phyloP scores from a whole-genome alignment of 768 basidiomycete genomes.

The Termitomyces sp. region DNA sequence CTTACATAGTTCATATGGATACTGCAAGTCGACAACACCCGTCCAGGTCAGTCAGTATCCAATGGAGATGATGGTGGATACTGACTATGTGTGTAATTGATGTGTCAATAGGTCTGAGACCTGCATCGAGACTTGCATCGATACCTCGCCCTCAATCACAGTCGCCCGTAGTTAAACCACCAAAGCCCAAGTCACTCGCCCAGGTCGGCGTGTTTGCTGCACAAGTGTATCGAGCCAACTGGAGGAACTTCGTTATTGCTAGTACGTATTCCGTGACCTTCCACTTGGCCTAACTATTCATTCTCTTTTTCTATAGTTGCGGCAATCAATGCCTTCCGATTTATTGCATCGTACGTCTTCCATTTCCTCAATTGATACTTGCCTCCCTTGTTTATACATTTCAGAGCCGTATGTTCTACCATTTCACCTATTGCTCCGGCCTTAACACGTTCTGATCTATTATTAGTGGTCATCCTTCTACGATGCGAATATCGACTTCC shows the following conservation, averaged over 20 bases:
- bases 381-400: slow-evolving; percentile 8
- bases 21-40: slow-evolving; percentile 31
- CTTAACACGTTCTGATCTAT: neutral
- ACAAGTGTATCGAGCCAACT: slow-evolving; percentile 35
- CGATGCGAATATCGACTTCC: slow-evolving; percentile 29
- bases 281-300: neutral
- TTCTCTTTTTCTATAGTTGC: slow-evolving; percentile 24
- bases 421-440: neutral
- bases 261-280: slow-evolving; percentile 19
- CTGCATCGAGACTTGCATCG: slow-evolving; percentile 3
- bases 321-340: slow-evolving; percentile 35
- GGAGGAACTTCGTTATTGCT: slow-evolving; percentile 38
- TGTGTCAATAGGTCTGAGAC: slow-evolving; percentile 2
- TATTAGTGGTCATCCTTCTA: slow-evolving; percentile 29
- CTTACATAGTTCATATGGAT: no score
- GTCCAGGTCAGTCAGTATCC: slow-evolving; percentile 11
- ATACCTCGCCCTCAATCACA: neutral
- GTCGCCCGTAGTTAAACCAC: neutral
- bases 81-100: neutral
- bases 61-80: neutral
- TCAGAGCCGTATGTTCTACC: slow-evolving; percentile 18
- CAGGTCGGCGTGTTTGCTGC: slow-evolving; percentile 28
- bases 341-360: slow-evolving; percentile 30
- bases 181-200: slow-evolving; percentile 8
- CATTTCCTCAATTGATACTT: neutral